Base-by-base conservation (phyloP, 139 green algal species). In the Coelastrella sp. region DNA sequence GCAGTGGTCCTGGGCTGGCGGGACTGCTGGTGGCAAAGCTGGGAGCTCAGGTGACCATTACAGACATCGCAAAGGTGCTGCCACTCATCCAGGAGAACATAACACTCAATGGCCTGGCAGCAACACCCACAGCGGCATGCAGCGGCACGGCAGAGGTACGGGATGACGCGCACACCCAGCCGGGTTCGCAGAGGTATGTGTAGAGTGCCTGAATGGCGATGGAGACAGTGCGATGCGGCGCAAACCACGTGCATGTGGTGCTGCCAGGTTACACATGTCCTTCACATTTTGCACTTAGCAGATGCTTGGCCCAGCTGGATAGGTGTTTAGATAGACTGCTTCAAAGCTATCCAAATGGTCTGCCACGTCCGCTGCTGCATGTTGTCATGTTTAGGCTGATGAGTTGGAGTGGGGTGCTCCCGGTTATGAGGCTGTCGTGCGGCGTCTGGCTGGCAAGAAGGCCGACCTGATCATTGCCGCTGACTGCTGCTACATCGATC, bases 401-500 rank as follows among this genome's bases (percentile, higher is more conserved):
- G 92, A 91, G 88, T 85, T 96, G 17, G 92, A 96, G 90, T 96
- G 94, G 88, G 88, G 88, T 71, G 76, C 57, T 3, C 54, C 68
- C 2, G 88, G 80, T 64, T 88, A 84, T 32, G 10, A 83, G 47
- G 80, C 14, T 56, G 6, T 47, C 6, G 88, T 88, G 22, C 22
- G 23, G 56, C 57, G 17, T 3, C 74, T 89, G 61, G 83, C 90
- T 20, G 57, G 75, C 16, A 77, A 58, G 32, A 86, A 75, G 4
- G 47, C 93, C 5, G 90, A 96, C 76, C 94, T 92, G 90, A 80
- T 94, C 10, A 19, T 96, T 0, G 94, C 94, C 54, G 86, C 86
- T 17, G 92, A 95, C 88, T 95, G 92, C 85, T 93, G 90, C 73
- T 95, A 95, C 87, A 93, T 96, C n/a, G 94, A 96, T 80, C 90